phyloP scores from a whole-genome alignment of 2,329 filamentous ascomycete species.

The Juglanconis juglandina region DNA sequence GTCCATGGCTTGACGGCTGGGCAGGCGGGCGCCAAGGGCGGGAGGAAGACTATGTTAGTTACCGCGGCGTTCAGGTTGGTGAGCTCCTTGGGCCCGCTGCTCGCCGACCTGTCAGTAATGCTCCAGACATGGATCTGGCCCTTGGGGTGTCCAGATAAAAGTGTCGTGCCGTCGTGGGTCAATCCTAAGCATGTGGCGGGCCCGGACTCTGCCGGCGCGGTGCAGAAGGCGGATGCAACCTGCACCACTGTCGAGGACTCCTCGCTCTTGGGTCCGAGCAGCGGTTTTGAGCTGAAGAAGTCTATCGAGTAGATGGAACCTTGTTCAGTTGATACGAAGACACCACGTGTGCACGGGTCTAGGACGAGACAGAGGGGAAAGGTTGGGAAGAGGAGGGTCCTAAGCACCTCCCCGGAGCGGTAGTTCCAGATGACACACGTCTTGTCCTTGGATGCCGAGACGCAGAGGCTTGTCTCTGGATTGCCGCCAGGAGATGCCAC shows the following conservation, averaged over 20 bases:
- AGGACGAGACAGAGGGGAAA: constrained; percentile 69
- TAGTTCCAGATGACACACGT: constrained; percentile 94
- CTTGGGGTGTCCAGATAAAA: constrained; percentile 77
- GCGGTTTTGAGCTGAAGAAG: constrained; percentile 56
- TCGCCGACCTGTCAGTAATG: constrained; percentile 52
- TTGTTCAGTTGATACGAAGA: constrained; percentile 78
- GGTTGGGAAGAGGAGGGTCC: constrained; percentile 78
- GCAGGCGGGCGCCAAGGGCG: constrained; percentile 46
- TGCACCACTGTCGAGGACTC: constrained; percentile 58
- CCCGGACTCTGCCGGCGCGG: constrained; percentile 62
- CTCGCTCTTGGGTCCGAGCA: constrained; percentile 50
- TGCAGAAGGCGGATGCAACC: constrained; percentile 50
- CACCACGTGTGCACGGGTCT: constrained; percentile 78
- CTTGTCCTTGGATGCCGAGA: constrained; percentile 82
- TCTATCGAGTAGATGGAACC: constrained; percentile 78
- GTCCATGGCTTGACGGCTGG: constrained; percentile 49
- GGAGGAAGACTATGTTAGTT: constrained; percentile 74
- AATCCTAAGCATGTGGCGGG: constrained; percentile 65
- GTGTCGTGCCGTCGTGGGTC: constrained; percentile 75
- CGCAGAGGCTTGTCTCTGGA: constrained; percentile 70
- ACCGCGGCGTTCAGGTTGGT: constrained; percentile 75
- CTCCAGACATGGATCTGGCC: constrained; percentile 82
- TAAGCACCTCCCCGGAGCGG: constrained; percentile 68
- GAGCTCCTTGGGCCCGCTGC: constrained; percentile 63
- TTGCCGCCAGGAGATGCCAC: constrained; percentile 63